These are phyloP conservation scores for Trichosporon asahii DNA, from an alignment of 1,284 basidiomycete species.

Conservation along the genomic window DNA sequence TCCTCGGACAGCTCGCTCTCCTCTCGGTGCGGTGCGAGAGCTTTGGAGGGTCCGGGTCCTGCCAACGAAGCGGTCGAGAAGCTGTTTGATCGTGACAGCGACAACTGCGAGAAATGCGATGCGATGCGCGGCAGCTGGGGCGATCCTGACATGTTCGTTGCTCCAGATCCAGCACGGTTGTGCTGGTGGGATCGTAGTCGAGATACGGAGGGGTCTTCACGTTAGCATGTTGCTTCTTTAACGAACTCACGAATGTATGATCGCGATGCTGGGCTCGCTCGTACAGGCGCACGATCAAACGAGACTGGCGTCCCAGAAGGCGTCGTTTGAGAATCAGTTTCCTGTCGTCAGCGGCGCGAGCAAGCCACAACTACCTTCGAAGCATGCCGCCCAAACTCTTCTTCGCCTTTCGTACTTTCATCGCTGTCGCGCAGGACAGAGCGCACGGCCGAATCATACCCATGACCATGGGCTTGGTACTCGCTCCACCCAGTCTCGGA, in stretches of 20 bases:
- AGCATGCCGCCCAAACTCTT: slow-evolving; percentile 34
- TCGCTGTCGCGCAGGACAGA: slow-evolving; percentile 27
- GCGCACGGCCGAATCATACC: slow-evolving; percentile 26
- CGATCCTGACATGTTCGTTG: slow-evolving; percentile 54
- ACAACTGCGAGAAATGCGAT: slow-evolving; percentile 46
- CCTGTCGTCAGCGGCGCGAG: background rate
- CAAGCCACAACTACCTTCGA: background rate
- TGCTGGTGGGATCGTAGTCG: slow-evolving; percentile 63
- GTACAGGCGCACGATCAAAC: background rate
- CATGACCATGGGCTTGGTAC: slow-evolving; percentile 19
- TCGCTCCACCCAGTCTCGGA: slow-evolving; percentile 27
- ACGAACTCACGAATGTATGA: slow-evolving; percentile 30
- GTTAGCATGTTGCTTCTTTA: slow-evolving; percentile 49
- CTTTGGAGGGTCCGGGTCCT: slow-evolving; percentile 12
- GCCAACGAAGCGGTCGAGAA: slow-evolving; percentile 32
- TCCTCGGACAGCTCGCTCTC: slow-evolving; percentile 28
- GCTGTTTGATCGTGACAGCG: slow-evolving; percentile 40
- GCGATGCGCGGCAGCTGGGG: slow-evolving; percentile 31
- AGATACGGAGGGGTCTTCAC: slow-evolving; percentile 73
- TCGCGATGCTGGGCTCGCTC: slow-evolving; percentile 17
- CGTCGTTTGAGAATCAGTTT: background rate
- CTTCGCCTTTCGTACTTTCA: slow-evolving; percentile 16
- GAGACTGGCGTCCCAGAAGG: background rate
- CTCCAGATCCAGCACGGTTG: slow-evolving; percentile 59
- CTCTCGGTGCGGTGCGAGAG: slow-evolving; percentile 6